Conservation (phyloP, 164 flowering plant genomes). For the Vitis riparia region DNA sequence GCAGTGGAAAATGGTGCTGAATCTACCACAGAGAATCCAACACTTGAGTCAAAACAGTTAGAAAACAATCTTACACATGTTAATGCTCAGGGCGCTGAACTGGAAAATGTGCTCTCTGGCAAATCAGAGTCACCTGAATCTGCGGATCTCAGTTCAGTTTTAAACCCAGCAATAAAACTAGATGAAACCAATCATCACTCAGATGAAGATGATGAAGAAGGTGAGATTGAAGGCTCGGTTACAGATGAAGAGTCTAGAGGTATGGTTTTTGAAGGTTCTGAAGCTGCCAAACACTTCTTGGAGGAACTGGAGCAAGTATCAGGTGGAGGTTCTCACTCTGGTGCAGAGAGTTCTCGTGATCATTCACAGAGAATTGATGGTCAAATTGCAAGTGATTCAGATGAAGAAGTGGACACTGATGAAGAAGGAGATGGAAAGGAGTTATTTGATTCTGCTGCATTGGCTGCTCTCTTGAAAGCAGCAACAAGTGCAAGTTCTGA, state of each 20-base stretch:
- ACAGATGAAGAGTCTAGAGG: slow-evolving; percentile 57
- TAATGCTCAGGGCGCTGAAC: slow-evolving; percentile 10
- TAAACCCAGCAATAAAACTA: slow-evolving; percentile 7
- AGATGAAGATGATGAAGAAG: slow-evolving; percentile 33
- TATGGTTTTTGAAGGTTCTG: slow-evolving; percentile 58
- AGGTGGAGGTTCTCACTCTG: slow-evolving; percentile 43
- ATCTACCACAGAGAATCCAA: slow-evolving; percentile 3
- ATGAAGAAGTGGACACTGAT: slow-evolving; percentile 85
- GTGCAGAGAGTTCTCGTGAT: slow-evolving; percentile 45
- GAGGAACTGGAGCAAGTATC: slow-evolving; percentile 68
- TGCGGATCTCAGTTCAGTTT: slow-evolving; percentile 7
- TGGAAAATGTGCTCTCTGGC: slow-evolving; percentile 13
- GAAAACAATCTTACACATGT: slow-evolving; percentile 6
- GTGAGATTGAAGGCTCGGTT: slow-evolving; percentile 39
- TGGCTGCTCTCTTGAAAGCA: slow-evolving; percentile 91
- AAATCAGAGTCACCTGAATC: slow-evolving; percentile 4
- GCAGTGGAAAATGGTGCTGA: background rate
- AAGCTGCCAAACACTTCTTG: slow-evolving; percentile 62
- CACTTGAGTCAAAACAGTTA: slow-evolving; percentile 11
- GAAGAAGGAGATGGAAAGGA: slow-evolving; percentile 78
- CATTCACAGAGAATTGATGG: slow-evolving; percentile 61
- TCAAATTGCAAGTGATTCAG: slow-evolving; percentile 82
- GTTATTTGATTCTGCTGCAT: slow-evolving; percentile 84
- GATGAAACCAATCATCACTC: slow-evolving; percentile 13
- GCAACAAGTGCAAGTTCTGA: slow-evolving; percentile 63